phyloP scores from a whole-genome alignment of 352 stramenopile species.

The Phytophthora melonis region DNA sequence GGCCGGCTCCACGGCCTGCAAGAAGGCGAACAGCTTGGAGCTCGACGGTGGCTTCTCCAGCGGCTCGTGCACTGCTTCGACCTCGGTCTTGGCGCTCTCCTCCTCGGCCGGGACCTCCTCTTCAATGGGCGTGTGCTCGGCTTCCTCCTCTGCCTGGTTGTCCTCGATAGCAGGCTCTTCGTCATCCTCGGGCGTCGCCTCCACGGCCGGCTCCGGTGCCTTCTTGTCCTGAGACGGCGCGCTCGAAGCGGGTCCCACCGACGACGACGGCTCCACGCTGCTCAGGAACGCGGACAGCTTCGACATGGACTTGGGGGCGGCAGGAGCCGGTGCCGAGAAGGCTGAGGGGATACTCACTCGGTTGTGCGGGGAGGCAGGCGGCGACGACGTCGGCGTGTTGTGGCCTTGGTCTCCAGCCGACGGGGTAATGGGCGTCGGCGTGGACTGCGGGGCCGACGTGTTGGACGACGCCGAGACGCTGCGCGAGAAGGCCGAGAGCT shows the following conservation, averaged over 20 bases:
- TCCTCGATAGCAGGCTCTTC: slow-evolving; percentile 34
- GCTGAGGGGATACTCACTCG: slow-evolving; percentile 44
- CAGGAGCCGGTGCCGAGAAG: slow-evolving; percentile 37
- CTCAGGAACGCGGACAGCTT: slow-evolving; percentile 76
- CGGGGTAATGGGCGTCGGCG: slow-evolving; percentile 30
- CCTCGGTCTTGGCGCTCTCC: slow-evolving; percentile 22
- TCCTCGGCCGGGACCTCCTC: slow-evolving; percentile 20
- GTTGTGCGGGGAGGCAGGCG: slow-evolving; percentile 34
- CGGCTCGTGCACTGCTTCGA: slow-evolving; percentile 20
- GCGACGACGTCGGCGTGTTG: slow-evolving; percentile 39
- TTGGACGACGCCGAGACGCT: slow-evolving; percentile 52
- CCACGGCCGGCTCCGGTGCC: slow-evolving; percentile 24
- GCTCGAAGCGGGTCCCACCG: slow-evolving; percentile 18
- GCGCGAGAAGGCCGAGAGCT: slow-evolving; percentile 68
- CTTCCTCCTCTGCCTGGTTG: slow-evolving; percentile 35
- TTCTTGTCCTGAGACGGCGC: slow-evolving; percentile 32
- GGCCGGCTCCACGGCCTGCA: slow-evolving; percentile 53
- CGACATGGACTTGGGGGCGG: slow-evolving; percentile 45
- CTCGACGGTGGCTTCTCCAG: slow-evolving; percentile 43
- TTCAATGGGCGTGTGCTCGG: slow-evolving; percentile 23
- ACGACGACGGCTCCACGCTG: slow-evolving; percentile 51
- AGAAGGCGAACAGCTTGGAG: slow-evolving; percentile 65
- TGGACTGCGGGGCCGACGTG: slow-evolving; percentile 30
- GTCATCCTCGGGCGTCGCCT: slow-evolving; percentile 30
- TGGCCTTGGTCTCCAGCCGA: slow-evolving; percentile 24